These are phyloP conservation scores for Podila clonocystis DNA, from an alignment of 192 early-diverging fungal genomes.

Conservation along the genomic window DNA sequence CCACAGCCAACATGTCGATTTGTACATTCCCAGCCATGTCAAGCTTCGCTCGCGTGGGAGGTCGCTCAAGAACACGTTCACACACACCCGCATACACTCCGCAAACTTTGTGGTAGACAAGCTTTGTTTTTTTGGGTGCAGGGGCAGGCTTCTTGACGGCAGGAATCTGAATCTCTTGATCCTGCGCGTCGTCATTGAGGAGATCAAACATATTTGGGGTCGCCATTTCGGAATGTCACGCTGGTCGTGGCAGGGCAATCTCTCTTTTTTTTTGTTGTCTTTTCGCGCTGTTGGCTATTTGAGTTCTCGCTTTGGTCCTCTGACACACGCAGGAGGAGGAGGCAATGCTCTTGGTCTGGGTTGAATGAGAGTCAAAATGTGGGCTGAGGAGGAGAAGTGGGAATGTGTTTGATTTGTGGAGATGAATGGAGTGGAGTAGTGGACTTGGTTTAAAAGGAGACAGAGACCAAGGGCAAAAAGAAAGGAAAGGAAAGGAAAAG, in stretches of 20 bases:
- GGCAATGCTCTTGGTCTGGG: no score
- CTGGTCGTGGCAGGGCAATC: no score
- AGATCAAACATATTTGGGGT: constrained; percentile 75
- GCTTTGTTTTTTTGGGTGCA: constrained; percentile 19
- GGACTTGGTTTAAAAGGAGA: constrained; percentile 1
- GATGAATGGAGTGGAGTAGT: neutral
- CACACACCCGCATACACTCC: no score
- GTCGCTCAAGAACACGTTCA: no score
- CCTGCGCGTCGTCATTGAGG: constrained; percentile 68
- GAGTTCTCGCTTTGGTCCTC: no score
- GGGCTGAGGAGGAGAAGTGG: no score
- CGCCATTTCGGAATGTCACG: constrained; percentile 27
- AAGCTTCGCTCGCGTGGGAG: no score
- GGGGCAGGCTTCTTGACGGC: constrained; percentile 49
- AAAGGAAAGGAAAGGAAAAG: neutral
- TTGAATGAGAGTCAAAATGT: no score
- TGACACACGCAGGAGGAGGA: no score
- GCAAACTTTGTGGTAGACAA: neutral
- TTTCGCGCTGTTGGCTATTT: no score
- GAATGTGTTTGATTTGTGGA: neutral
- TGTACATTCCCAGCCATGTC: no score
- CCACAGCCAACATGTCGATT: neutral
- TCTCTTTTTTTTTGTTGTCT: no score
- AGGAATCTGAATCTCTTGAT: constrained; percentile 54
- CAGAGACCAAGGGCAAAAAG: neutral